phyloP scores from a whole-genome alignment of 352 stramenopile species.

The Aphanomyces invadans region DNA sequence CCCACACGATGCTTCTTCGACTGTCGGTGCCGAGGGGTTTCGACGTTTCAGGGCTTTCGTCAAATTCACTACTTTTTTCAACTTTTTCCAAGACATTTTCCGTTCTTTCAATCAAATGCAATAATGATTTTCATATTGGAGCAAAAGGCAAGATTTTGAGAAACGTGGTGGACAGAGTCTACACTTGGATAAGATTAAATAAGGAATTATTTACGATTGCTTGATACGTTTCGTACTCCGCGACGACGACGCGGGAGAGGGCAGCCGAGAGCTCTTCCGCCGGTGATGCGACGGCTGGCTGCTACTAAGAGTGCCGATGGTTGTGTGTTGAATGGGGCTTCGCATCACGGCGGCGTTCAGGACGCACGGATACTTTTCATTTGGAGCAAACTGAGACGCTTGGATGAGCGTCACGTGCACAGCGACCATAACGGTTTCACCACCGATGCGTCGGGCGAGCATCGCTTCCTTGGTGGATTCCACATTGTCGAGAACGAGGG shows the following conservation, averaged over 20 bases:
- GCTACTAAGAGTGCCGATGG: constrained; percentile 25
- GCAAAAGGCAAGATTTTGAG: too few species aligned
- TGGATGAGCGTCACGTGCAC: constrained; percentile 72
- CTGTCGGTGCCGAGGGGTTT: too few species aligned
- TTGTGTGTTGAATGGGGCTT: constrained; percentile 28
- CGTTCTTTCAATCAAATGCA: too few species aligned
- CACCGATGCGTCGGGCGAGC: constrained; percentile 44
- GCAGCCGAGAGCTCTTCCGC: not conserved
- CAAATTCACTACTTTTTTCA: too few species aligned
- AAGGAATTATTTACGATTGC: not conserved
- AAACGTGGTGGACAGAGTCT: too few species aligned
- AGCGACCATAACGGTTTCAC: constrained; percentile 53
- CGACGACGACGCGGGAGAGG: not conserved
- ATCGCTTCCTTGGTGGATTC: constrained; percentile 50
- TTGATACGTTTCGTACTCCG: not conserved
- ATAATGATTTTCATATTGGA: too few species aligned
- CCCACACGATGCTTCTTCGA: too few species aligned
- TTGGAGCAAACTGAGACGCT: constrained; percentile 43
- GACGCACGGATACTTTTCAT: constrained; percentile 69
- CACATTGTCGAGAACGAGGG: constrained; percentile 60
- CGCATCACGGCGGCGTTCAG: constrained; percentile 75
- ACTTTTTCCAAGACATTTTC: too few species aligned
- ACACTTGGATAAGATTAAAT: not conserved
- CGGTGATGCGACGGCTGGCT: not conserved
- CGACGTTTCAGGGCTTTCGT: too few species aligned